Conservation (phyloP, 495 filamentous ascomycete species). For the Cairneyella variabilis region DNA sequence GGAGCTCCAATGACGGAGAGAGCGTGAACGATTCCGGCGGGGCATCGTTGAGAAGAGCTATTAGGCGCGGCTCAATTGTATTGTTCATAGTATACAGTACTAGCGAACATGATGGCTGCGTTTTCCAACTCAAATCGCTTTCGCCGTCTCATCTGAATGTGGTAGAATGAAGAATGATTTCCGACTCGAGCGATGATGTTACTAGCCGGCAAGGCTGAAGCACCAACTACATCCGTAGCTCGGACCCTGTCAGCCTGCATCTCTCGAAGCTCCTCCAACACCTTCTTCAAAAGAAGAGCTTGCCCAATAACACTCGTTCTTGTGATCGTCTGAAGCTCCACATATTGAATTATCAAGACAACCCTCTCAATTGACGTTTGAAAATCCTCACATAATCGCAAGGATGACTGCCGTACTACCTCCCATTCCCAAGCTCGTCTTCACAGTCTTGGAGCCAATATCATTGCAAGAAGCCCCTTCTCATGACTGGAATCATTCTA, state of each 20-base stretch:
- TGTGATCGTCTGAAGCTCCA: too few species aligned
- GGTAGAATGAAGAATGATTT: too few species aligned
- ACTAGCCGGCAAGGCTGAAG: too few species aligned
- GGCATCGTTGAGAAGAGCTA: constrained; percentile 44
- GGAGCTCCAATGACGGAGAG: constrained; percentile 36
- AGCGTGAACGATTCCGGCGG: constrained; percentile 32
- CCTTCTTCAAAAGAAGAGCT: too few species aligned
- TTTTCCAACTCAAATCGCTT: neutral
- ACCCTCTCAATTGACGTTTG: too few species aligned
- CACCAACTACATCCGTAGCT: too few species aligned
- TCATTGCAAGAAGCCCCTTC: constrained; percentile 48
- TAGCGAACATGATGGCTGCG: constrained; percentile 9
- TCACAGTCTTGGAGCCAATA: constrained; percentile 64
- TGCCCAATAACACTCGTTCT: too few species aligned
- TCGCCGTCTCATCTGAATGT: neutral
- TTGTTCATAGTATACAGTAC: constrained; percentile 20
- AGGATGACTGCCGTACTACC: constrained; percentile 50
- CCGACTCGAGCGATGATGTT: too few species aligned
- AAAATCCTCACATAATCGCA: neutral
- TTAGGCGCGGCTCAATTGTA: constrained; percentile 56
- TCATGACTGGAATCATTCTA: neutral
- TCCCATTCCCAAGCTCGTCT: constrained; percentile 46
- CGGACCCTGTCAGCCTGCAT: too few species aligned
- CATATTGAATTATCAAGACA: too few species aligned
- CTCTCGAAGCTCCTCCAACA: too few species aligned